Conservation (phyloP, 1,139 yeast species). For the Nakaseomyces glabratus region DNA sequence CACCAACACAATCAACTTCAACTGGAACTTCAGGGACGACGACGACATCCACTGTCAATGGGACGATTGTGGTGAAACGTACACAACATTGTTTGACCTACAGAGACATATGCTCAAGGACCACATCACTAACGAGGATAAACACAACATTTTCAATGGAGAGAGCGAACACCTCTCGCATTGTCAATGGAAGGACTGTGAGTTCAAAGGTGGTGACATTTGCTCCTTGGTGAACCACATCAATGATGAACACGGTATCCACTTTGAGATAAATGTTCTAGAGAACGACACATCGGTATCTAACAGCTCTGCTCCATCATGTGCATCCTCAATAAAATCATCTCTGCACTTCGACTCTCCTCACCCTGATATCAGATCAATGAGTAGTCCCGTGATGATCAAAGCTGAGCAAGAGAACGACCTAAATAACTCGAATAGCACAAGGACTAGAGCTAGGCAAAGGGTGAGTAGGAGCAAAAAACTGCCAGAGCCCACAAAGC, state of each 20-base stretch:
- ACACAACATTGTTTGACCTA: slow-evolving; percentile 38
- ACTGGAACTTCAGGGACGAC: slow-evolving; percentile 32
- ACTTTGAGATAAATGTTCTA: slow-evolving; percentile 28
- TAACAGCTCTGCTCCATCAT: too few species aligned
- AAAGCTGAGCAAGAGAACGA: too few species aligned
- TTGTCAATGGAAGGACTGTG: slow-evolving; percentile 73
- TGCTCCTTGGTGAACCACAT: slow-evolving; percentile 53
- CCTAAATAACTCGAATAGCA: too few species aligned
- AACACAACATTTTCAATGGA: slow-evolving; percentile 7
- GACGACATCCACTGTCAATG: slow-evolving; percentile 39
- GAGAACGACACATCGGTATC: too few species aligned
- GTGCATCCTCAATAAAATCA: too few species aligned
- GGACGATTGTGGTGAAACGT: slow-evolving; percentile 42
- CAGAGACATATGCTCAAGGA: slow-evolving; percentile 49
- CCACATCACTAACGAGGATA: slow-evolving; percentile 36
- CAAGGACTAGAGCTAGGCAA: too few species aligned
- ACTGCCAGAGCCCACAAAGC: too few species aligned
- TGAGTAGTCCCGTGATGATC: too few species aligned
- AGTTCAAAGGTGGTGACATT: slow-evolving; percentile 44
- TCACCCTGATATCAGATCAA: too few species aligned
- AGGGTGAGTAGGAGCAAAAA: too few species aligned
- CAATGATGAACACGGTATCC: slow-evolving; percentile 41
- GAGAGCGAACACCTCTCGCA: slow-evolving; percentile 5
- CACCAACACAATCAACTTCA: slow-evolving; percentile 29
- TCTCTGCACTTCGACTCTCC: too few species aligned